Percentiles rank a stretch among this genome's conserved stretches.
Conservation (phyloP, 75 land plant genomes). For the Larix kaempferi region DNA sequence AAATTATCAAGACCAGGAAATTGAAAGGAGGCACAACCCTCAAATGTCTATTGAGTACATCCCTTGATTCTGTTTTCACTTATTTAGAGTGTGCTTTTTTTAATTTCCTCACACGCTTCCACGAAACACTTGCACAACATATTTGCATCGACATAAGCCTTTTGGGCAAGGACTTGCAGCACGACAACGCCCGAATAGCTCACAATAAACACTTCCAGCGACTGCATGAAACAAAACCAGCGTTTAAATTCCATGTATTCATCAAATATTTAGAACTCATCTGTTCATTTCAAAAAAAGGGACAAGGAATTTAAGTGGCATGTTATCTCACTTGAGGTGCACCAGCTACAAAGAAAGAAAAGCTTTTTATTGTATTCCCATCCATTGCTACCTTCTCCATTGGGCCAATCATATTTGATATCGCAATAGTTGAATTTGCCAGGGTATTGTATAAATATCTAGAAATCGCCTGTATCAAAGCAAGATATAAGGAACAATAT, state of each 20-base stretch:
- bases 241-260: no score
- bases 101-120: background rate
- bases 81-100: background rate
- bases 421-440: constrained; percentile 26
- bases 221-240: background rate
- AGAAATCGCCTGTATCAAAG: background rate
- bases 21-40: no score
- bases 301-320: background rate
- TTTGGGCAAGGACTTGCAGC: background rate
- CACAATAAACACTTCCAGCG: background rate
- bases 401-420: constrained; percentile 47
- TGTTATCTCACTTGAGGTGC: constrained; percentile 30
- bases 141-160: background rate
- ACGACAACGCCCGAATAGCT: background rate
- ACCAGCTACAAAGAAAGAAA: constrained; percentile 36
- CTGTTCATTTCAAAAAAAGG: no score
- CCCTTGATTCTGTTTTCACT: no score
- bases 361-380: constrained; percentile 16
- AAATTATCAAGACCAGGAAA: no score
- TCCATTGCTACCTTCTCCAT: constrained; percentile 31
- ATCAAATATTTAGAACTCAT: no score
- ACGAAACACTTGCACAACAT: background rate
- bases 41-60: no score
- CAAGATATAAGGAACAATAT: no score
- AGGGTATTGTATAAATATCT: background rate